phyloP scores from a whole-genome alignment of 768 basidiomycete genomes.

The Saitozyma podzolica region DNA sequence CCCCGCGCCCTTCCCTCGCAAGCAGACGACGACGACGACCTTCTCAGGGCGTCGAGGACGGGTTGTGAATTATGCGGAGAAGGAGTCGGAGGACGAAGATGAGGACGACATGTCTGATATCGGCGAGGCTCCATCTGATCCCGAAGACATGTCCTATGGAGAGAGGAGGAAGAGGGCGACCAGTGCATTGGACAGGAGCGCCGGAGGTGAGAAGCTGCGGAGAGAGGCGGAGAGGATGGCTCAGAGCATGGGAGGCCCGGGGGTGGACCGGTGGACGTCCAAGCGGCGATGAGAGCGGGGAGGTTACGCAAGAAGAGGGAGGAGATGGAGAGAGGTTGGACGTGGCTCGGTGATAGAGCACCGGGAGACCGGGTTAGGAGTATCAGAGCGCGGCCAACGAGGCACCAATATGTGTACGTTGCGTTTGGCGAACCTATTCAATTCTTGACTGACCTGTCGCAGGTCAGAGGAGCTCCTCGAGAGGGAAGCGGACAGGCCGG shows the following conservation, averaged over 20 bases:
- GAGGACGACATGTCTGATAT: conserved; percentile 69
- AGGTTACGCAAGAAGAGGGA: conserved; percentile 53
- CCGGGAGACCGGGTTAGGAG: conserved; percentile 72
- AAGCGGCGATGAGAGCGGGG: conserved; percentile 63
- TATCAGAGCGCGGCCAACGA: conserved; percentile 51
- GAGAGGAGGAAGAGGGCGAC: conserved; percentile 2
- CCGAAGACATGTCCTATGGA: conserved; percentile 34
- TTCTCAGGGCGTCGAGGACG: conserved; percentile 23
- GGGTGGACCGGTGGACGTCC: conserved; percentile 79
- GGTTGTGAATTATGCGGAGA: conserved; percentile 50
- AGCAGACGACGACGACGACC: conserved; percentile 1
- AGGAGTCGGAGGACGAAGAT: conserved; percentile 55
- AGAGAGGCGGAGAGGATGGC: too few relatives aligned
- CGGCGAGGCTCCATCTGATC: conserved; percentile 55
- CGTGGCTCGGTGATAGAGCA: conserved; percentile 82
- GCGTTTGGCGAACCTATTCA: not conserved
- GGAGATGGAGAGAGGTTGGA: conserved; percentile 65
- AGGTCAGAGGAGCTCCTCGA: conserved; percentile 67
- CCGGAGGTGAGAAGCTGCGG: too few relatives aligned
- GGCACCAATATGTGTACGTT: conserved; percentile 74
- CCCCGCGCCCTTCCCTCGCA: conserved; percentile 15
- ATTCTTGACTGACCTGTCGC: conserved; percentile 2
- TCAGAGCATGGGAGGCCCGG: conserved; percentile 34
- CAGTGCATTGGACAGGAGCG: too few relatives aligned
- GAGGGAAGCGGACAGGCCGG: conserved; percentile 60